A percentile compares a stretch with the other conserved stretches of the same genome.
Conservation (phyloP, 495 filamentous ascomycete species). For the Podospora pseudopauciseta region DNA sequence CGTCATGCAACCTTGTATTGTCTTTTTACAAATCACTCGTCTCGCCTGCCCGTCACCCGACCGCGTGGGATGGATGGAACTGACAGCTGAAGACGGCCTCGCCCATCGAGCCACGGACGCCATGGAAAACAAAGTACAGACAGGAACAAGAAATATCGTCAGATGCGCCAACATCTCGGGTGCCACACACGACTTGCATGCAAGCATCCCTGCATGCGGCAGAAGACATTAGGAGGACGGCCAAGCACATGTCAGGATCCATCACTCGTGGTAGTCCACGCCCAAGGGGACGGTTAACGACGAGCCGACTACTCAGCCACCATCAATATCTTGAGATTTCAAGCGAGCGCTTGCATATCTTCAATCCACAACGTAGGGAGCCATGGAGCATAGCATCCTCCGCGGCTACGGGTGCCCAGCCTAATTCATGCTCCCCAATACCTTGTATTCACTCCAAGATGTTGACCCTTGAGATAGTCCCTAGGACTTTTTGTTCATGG, state of each 20-base stretch:
- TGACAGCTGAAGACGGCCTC: not conserved
- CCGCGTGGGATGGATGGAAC: not conserved
- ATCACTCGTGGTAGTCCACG: not conserved
- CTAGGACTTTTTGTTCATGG: not conserved
- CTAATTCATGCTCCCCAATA: not conserved
- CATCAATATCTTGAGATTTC: not conserved
- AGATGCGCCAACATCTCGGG: too few species aligned
- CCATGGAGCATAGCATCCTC: not conserved
- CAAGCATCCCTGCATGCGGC: constrained; percentile 13
- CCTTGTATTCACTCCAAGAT: not conserved
- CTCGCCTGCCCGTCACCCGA: not conserved
- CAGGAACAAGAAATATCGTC: not conserved
- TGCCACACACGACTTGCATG: not conserved
- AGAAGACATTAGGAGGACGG: constrained; percentile 10
- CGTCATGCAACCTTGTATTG: constrained; percentile 8
- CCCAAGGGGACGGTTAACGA: too few species aligned
- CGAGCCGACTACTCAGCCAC: not conserved
- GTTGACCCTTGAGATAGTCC: too few species aligned
- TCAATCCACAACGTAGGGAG: not conserved
- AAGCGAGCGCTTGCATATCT: not conserved
- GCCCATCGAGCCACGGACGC: not conserved
- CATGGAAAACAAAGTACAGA: not conserved
- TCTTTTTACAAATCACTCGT: constrained; percentile 3
- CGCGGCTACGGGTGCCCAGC: not conserved
- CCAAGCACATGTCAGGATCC: not conserved